These are phyloP conservation scores for Diplodia corticola DNA, from an alignment of 2,329 filamentous ascomycete species.

Conservation along the genomic window DNA sequence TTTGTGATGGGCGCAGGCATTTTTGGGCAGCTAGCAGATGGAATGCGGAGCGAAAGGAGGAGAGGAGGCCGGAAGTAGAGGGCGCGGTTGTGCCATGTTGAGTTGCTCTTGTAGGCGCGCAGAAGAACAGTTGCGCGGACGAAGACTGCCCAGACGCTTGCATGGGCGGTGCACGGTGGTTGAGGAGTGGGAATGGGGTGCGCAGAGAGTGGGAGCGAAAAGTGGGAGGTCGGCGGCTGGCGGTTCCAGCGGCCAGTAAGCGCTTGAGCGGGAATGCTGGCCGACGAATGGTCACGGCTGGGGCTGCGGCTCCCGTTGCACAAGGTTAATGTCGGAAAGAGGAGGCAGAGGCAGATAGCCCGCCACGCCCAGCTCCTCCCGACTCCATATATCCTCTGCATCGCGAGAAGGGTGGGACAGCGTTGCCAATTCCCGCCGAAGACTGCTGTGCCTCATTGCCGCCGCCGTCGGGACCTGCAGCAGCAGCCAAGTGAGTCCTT, in stretches of 20 bases:
- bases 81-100: not conserved
- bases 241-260: conserved; percentile 5
- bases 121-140: not conserved
- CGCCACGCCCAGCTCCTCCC: not conserved
- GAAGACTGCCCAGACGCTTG: not conserved
- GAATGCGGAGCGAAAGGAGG: not conserved
- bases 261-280: conserved; percentile 5
- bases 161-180: not conserved
- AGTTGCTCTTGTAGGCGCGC: not conserved
- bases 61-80: not conserved
- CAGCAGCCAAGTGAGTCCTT: not conserved
- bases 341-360: not conserved
- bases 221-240: not conserved
- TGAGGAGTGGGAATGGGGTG: conserved; percentile 20
- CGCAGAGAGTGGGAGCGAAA: conserved; percentile 11
- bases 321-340: conserved; percentile 1
- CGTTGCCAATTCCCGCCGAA: not conserved
- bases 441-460: not conserved
- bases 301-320: conserved; percentile 3
- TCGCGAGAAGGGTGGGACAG: not conserved
- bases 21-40: not conserved
- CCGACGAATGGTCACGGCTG: not conserved
- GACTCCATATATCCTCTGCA: not conserved
- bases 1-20: conserved; percentile 37
- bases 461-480: not conserved